These are phyloP conservation scores for Penicillium lividum DNA, from an alignment of 495 filamentous ascomycete species.

Conservation along the genomic window DNA sequence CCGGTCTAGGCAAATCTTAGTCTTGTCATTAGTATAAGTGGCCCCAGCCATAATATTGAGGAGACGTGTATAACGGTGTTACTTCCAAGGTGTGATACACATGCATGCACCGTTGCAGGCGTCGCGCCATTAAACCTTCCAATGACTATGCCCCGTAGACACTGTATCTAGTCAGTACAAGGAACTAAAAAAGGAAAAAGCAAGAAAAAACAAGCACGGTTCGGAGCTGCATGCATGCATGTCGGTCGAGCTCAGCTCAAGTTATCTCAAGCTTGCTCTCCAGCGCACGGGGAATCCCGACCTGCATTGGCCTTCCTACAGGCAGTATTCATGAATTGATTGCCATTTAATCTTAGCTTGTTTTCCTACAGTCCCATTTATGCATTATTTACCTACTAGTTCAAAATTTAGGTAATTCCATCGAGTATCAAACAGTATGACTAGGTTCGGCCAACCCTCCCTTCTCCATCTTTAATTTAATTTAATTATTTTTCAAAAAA, in stretches of 20 bases:
- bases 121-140: constrained; percentile 2
- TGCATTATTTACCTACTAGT: not conserved
- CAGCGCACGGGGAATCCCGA: not conserved
- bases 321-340: not conserved
- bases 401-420: not conserved
- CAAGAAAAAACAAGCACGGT: constrained; percentile 1
- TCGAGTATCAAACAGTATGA: not conserved
- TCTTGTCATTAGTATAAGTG: not conserved
- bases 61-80: not conserved
- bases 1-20: not conserved
- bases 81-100: not conserved
- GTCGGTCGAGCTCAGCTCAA: constrained; percentile 7
- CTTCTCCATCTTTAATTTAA: not conserved
- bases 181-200: not conserved
- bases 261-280: not conserved
- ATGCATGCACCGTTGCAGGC: not conserved
- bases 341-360: not conserved
- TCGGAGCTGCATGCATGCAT: constrained; percentile 4
- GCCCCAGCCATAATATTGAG: not conserved
- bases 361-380: not conserved
- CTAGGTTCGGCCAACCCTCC: not conserved
- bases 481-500: too few relatives aligned
- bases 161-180: not conserved
- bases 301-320: not conserved
- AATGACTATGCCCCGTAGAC: not conserved